Conservation (phyloP, 1,284 basidiomycete species). For the Rhodotorula sp. region DNA sequence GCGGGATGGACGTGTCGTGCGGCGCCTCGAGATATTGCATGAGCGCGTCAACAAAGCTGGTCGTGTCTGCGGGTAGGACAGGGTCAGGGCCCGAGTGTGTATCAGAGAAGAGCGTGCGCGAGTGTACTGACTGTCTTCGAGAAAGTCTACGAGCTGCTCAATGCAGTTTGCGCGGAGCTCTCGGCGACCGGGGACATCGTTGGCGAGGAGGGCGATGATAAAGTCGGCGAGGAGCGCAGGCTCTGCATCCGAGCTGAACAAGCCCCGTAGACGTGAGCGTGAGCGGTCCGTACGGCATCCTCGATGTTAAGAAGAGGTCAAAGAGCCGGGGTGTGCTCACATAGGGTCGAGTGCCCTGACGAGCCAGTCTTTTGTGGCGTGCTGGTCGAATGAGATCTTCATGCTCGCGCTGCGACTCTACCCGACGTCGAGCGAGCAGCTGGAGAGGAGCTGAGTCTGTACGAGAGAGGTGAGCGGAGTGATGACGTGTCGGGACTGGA, state of each 20-base stretch:
- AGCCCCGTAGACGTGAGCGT: background rate
- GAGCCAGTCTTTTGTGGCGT: slow-evolving; percentile 59
- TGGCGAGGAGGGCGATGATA: slow-evolving; percentile 87
- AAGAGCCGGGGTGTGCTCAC: slow-evolving; percentile 53
- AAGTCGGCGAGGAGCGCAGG: slow-evolving; percentile 91
- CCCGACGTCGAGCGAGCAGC: background rate
- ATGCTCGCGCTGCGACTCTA: background rate
- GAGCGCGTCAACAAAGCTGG: slow-evolving; percentile 75
- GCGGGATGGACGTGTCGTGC: slow-evolving; percentile 6
- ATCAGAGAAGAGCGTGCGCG: background rate
- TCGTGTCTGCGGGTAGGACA: slow-evolving; percentile 59
- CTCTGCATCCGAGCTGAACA: slow-evolving; percentile 85
- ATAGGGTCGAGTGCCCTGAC: slow-evolving; percentile 79
- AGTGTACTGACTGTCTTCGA: slow-evolving; percentile 60
- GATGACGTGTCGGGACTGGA: background rate
- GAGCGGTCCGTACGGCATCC: background rate
- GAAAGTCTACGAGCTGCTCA: slow-evolving; percentile 81
- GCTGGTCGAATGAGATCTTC: slow-evolving; percentile 1
- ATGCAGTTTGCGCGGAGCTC: slow-evolving; percentile 77
- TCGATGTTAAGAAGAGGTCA: no score
- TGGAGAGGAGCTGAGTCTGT: background rate
- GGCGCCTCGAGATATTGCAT: slow-evolving; percentile 56
- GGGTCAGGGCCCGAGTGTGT: no score
- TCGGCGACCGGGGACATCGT: slow-evolving; percentile 70
- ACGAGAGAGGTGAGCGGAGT: no score